A percentile compares a stretch with the other conserved stretches of the same genome.
Evolutionary conservation across 805 yeast genomes (phyloP).

Genomic region (Pichia californica): DNA sequence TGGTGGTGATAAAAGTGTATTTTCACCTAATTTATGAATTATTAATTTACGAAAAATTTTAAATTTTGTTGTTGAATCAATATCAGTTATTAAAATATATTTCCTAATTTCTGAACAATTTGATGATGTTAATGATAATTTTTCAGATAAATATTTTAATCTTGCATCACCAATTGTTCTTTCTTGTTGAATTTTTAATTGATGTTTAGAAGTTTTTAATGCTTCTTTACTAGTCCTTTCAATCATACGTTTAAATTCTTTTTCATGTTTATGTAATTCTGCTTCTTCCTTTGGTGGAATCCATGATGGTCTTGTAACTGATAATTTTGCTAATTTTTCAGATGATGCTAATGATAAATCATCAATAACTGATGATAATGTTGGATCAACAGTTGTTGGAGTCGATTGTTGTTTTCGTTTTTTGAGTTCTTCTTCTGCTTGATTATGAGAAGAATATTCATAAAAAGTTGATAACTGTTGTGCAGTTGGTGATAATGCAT

Average conservation of each 20-base stretch:
- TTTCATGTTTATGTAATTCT: conserved; percentile 52
- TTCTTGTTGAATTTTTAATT: conserved; percentile 29
- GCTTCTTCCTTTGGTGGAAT: conserved; percentile 55
- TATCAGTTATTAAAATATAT: conserved; percentile 28
- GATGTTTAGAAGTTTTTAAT: conserved; percentile 26
- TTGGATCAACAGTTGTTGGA: conserved; percentile 20
- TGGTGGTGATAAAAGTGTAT: conserved; percentile 5
- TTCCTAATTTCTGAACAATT: conserved; percentile 29
- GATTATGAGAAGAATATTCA: conserved; percentile 30
- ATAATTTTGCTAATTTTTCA: conserved; percentile 48
- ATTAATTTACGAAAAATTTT: conserved; percentile 18
- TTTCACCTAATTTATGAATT: conserved; percentile 6
- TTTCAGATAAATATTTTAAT: conserved; percentile 25
- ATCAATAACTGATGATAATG: conserved; percentile 32
- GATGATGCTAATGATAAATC: conserved; percentile 55
- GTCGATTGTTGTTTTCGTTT: conserved; percentile 21
- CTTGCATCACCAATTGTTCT: conserved; percentile 30
- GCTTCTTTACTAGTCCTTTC: conserved; percentile 28
- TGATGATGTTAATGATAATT: conserved; percentile 21
- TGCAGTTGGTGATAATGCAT: conserved; percentile 30
- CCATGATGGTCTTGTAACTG: conserved; percentile 65
- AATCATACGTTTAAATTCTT: conserved; percentile 39
- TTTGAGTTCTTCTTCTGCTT: conserved; percentile 32
- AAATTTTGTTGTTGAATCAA: conserved; percentile 18
- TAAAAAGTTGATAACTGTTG: conserved; percentile 37